phyloP scores from a whole-genome alignment of 140 eudicot genomes.

The Stevia rebaudiana region DNA sequence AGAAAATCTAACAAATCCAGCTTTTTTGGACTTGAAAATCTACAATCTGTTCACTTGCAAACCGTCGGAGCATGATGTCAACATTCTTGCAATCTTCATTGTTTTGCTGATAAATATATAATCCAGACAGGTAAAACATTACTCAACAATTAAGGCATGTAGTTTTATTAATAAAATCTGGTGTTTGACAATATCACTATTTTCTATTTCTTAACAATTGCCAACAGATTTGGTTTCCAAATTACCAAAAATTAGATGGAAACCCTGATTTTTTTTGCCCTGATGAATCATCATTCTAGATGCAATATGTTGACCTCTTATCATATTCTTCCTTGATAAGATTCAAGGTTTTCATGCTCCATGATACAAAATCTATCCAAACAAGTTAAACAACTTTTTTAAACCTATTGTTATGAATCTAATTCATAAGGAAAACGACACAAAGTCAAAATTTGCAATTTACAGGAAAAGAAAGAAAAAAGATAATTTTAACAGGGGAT shows the following conservation, averaged over 20 bases:
- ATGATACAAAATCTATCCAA: neutral
- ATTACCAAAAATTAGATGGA: constrained; percentile 4
- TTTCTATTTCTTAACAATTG: constrained; percentile 9
- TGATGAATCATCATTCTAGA: constrained; percentile 14
- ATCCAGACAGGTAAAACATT: constrained; percentile 38
- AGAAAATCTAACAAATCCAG: constrained; percentile 33
- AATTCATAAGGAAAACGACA: too few relatives aligned
- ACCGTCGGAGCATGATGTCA: constrained; percentile 46
- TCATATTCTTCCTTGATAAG: neutral
- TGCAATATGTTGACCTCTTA: neutral
- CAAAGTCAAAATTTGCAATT: too few relatives aligned
- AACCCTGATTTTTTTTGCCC: constrained; percentile 6
- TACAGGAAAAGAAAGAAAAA: too few relatives aligned
- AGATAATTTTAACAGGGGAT: too few relatives aligned
- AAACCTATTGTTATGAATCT: too few relatives aligned
- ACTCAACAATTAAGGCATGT: constrained; percentile 27
- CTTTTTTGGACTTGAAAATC: constrained; percentile 33
- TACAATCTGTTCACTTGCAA: constrained; percentile 39
- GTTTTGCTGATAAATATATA: constrained; percentile 45
- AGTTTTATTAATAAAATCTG: constrained; percentile 19
- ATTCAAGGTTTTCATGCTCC: neutral
- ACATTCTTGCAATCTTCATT: constrained; percentile 41
- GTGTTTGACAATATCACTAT: neutral
- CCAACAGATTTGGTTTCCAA: neutral
- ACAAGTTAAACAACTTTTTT: too few relatives aligned